These are phyloP conservation scores for Marchantia paleacea DNA, from an alignment of 225 moss, liverwort and hornwort species.

Conservation along the genomic window DNA sequence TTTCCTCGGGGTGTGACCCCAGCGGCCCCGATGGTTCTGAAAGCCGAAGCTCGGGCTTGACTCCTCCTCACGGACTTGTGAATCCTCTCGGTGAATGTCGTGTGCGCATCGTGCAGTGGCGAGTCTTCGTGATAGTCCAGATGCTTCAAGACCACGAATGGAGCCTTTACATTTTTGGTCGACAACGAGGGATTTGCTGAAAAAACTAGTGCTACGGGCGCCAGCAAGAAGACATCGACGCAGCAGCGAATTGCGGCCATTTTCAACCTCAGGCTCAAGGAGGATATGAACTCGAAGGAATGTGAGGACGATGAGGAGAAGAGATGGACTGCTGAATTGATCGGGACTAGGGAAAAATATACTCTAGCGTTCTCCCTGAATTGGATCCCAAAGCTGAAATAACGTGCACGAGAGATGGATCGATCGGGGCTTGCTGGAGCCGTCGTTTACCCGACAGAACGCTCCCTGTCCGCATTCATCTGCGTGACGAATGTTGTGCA, in stretches of 20 bases:
- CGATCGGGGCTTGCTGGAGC: no score
- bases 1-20: slow-evolving; percentile 14
- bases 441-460: no score
- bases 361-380: no score
- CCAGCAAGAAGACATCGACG: neutral
- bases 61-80: slow-evolving; percentile 26
- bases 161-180: neutral
- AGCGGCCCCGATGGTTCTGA: slow-evolving; percentile 3
- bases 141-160: slow-evolving; percentile 11
- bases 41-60: neutral
- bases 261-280: neutral
- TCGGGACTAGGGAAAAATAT: no score
- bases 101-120: slow-evolving; percentile 8
- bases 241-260: neutral
- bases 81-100: slow-evolving; percentile 18
- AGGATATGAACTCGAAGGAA: no score
- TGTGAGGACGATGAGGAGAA: no score
- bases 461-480: no score
- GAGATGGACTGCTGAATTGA: no score
- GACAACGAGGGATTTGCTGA: neutral
- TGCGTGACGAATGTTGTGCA: no score
- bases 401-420: no score
- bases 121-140: slow-evolving; percentile 29
- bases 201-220: neutral
- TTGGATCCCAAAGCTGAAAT: no score